These are phyloP conservation scores for Lentinula guzmanii DNA, from an alignment of 768 basidiomycete genomes.

Conservation along the genomic window DNA sequence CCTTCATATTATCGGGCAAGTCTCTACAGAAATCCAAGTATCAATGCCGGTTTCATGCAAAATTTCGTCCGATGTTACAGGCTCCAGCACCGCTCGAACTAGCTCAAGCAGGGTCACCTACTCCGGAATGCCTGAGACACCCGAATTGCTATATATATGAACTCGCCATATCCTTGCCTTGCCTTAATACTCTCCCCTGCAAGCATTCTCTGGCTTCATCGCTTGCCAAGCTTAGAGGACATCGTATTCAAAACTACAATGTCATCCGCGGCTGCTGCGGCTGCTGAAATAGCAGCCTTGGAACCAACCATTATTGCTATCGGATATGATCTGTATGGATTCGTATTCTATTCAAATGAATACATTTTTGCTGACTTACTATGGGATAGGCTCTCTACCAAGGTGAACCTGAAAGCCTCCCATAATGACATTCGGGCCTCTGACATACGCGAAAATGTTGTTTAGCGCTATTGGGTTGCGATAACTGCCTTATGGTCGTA, in stretches of 20 bases:
- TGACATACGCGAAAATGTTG: not conserved
- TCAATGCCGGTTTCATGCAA: too few relatives aligned
- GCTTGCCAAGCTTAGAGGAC: too few relatives aligned
- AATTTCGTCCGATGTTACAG: not conserved
- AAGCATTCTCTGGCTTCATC: too few relatives aligned
- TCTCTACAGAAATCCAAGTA: too few relatives aligned
- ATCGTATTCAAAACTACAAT: not conserved
- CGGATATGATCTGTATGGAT: not conserved
- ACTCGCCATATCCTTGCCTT: too few relatives aligned
- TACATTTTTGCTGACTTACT: too few relatives aligned
- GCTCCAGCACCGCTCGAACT: not conserved
- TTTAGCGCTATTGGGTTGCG: constrained; percentile 10
- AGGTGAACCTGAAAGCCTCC: not conserved
- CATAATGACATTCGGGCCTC: not conserved
- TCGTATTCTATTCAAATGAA: too few relatives aligned
- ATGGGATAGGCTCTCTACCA: not conserved
- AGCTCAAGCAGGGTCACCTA: not conserved
- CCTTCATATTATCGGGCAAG: too few relatives aligned
- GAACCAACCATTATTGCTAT: not conserved
- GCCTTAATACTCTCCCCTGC: too few relatives aligned
- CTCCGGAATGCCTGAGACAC: not conserved
- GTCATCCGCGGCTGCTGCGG: not conserved
- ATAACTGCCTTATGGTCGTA: constrained; percentile 12
- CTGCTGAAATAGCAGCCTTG: not conserved
- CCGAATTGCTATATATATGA: not conserved